Evolutionary conservation across 73 alveolate species (phyloP).

Genomic region (Uronychia binucleata): DNA sequence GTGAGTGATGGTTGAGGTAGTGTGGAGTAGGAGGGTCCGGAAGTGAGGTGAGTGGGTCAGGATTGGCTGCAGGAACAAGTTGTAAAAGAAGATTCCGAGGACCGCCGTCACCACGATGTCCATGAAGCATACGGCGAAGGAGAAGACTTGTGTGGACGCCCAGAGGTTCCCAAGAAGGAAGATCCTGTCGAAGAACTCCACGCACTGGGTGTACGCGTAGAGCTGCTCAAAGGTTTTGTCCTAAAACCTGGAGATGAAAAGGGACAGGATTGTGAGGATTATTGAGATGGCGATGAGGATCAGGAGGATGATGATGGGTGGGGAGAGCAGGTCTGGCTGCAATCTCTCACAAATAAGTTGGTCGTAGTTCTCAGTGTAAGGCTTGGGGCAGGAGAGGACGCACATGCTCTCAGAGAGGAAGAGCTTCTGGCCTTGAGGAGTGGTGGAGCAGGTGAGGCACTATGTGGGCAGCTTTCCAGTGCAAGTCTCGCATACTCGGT

Average conservation of each 20-base stretch:
- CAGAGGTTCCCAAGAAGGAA: constrained; percentile 61
- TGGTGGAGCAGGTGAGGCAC: constrained; percentile 47
- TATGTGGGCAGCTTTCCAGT: constrained; percentile 34
- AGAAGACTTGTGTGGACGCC: constrained; percentile 56
- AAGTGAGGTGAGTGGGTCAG: constrained; percentile 66
- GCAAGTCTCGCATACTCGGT: constrained; percentile 49
- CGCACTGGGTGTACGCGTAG: constrained; percentile 36
- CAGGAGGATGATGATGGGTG: constrained; percentile 2
- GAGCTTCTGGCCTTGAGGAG: constrained; percentile 53
- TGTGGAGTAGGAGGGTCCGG: too few relatives aligned
- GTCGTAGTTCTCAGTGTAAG: constrained; percentile 17
- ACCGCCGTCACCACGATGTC: constrained; percentile 56
- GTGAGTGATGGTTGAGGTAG: too few relatives aligned
- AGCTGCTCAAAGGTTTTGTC: constrained; percentile 35
- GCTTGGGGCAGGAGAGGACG: constrained; percentile 51
- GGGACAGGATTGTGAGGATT: constrained; percentile 6
- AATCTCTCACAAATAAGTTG: constrained; percentile 18
- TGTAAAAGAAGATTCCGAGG: constrained; percentile 60
- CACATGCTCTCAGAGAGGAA: constrained; percentile 41
- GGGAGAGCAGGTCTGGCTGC: constrained; percentile 14
- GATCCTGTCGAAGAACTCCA: constrained; percentile 47
- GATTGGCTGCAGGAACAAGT: constrained; percentile 55
- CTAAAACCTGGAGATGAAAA: background rate
- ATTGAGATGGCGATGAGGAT: background rate
- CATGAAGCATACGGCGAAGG: constrained; percentile 66